These are phyloP conservation scores for Plasmopara viticola DNA, from an alignment of 352 stramenopile genomes.

Conservation along the genomic window DNA sequence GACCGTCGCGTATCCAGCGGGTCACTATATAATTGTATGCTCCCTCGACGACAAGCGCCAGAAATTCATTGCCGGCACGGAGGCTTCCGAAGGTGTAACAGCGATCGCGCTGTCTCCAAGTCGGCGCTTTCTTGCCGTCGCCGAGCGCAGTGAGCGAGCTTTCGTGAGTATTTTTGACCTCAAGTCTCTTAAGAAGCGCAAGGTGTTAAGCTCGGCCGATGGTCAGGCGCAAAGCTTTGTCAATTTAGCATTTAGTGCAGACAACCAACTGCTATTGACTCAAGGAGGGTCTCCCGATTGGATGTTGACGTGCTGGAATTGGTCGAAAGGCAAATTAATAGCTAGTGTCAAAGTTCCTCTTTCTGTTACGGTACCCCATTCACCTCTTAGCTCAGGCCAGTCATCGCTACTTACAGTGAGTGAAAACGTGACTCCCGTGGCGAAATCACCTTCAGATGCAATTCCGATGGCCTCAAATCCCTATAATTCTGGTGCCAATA, in stretches of 20 bases:
- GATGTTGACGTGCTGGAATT: conserved; percentile 90
- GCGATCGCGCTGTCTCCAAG: conserved; percentile 61
- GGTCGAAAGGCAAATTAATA: conserved; percentile 87
- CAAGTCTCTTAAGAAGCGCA: conserved; percentile 87
- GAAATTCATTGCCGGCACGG: conserved; percentile 80
- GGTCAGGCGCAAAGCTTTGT: conserved; percentile 59
- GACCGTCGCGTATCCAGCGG: conserved; percentile 77
- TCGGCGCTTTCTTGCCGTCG: conserved; percentile 69
- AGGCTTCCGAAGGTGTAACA: conserved; percentile 69
- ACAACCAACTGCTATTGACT: conserved; percentile 88
- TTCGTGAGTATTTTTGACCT: conserved; percentile 86
- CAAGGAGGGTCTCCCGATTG: conserved; percentile 81
- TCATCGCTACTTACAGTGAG: conserved; percentile 20
- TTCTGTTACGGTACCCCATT: conserved; percentile 39
- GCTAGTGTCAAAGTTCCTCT: conserved; percentile 68
- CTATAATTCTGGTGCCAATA: conserved; percentile 1
- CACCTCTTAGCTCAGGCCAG: conserved; percentile 35
- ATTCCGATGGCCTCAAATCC: conserved; percentile 15
- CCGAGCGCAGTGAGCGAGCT: conserved; percentile 61
- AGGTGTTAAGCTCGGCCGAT: conserved; percentile 75
- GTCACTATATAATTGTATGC: conserved; percentile 84
- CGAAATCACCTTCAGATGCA: conserved; percentile 19
- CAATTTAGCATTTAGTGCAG: conserved; percentile 84
- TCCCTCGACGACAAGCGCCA: conserved; percentile 88
- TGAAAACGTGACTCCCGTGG: conserved; percentile 21